phyloP scores from a whole-genome alignment of 768 basidiomycete genomes.

The Russula vinacea region DNA sequence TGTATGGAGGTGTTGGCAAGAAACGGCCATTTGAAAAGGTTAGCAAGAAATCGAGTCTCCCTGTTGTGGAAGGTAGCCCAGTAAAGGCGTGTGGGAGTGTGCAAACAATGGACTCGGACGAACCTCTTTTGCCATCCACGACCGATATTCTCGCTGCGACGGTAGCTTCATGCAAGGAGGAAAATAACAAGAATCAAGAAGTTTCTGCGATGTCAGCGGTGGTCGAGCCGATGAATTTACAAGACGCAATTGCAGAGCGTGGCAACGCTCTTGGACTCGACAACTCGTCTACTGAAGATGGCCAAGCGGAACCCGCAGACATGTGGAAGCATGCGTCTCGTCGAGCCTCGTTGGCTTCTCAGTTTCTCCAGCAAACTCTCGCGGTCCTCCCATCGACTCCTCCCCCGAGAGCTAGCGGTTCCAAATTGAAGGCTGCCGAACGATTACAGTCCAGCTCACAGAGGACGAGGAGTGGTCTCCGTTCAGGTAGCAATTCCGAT shows the following conservation, averaged over 20 bases:
- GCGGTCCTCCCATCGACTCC: conserved; percentile 47
- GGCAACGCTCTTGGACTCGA: neutral
- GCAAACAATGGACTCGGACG: neutral
- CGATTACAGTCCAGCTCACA: conserved; percentile 26
- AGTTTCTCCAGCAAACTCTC: conserved; percentile 61
- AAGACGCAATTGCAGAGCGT: conserved; percentile 20
- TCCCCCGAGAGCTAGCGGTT: conserved; percentile 29
- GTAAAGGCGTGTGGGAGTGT: conserved; percentile 38
- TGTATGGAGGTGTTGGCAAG: conserved; percentile 31
- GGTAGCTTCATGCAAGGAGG: conserved; percentile 6
- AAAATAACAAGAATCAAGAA: neutral
- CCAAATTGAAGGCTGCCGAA: conserved; percentile 28
- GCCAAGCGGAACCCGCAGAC: conserved; percentile 28
- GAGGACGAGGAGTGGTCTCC: conserved; percentile 25
- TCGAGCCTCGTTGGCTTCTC: conserved; percentile 56
- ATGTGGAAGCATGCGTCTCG: conserved; percentile 45
- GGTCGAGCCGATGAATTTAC: conserved; percentile 18
- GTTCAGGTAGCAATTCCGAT: conserved; percentile 17
- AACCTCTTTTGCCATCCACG: conserved; percentile 2
- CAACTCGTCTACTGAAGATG: conserved; percentile 11
- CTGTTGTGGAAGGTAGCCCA: conserved; percentile 47
- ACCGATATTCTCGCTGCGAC: neutral
- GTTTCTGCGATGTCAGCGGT: neutral
- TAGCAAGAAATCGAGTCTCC: conserved; percentile 46
- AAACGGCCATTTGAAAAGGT: conserved; percentile 35